A percentile compares a stretch with the other conserved stretches of the same genome.
Conservation (phyloP, 2,329 filamentous ascomycete species). For the Epicoccum sorghinum region DNA sequence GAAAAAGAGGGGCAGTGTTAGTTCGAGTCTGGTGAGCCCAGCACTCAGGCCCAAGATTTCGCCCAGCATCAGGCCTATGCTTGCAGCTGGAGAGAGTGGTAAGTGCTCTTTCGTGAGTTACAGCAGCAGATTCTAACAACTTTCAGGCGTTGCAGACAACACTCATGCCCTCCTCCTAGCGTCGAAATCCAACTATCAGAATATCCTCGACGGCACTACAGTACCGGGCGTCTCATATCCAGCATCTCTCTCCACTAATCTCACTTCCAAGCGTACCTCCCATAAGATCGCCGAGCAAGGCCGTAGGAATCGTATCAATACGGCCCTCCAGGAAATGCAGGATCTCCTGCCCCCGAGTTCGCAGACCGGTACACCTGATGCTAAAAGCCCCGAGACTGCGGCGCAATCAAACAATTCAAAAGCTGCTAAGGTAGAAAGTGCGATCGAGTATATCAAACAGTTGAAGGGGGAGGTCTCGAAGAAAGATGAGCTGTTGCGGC, state of each 20-base stretch:
- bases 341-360: constrained; percentile 71
- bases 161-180: constrained; percentile 77
- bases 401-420: constrained; percentile 68
- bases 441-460: constrained; percentile 92
- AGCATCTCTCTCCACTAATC: constrained; percentile 85
- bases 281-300: constrained; percentile 99
- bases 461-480: constrained; percentile 75
- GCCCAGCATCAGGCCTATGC: constrained; percentile 88
- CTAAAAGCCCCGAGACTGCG: constrained; percentile 46
- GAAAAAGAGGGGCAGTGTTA: constrained; percentile 63
- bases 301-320: constrained; percentile 92
- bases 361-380: constrained; percentile 34
- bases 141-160: constrained; percentile 58
- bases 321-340: constrained; percentile 89
- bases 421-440: constrained; percentile 95
- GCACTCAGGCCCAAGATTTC: constrained; percentile 88
- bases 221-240: constrained; percentile 91
- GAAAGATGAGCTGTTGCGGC: constrained; percentile 67
- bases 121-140: constrained; percentile 16
- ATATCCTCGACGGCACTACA: constrained; percentile 90
- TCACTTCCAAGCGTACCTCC: constrained; percentile 94
- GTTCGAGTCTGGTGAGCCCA: constrained; percentile 74
- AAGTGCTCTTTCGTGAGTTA: constrained; percentile 31
- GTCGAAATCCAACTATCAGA: constrained; percentile 97
- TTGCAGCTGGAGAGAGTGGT: constrained; percentile 68